Evolutionary conservation across 768 basidiomycete species (phyloP), one percentile per base, ranked within the genome.

Genomic region (Termitomyces sp.): DNA sequence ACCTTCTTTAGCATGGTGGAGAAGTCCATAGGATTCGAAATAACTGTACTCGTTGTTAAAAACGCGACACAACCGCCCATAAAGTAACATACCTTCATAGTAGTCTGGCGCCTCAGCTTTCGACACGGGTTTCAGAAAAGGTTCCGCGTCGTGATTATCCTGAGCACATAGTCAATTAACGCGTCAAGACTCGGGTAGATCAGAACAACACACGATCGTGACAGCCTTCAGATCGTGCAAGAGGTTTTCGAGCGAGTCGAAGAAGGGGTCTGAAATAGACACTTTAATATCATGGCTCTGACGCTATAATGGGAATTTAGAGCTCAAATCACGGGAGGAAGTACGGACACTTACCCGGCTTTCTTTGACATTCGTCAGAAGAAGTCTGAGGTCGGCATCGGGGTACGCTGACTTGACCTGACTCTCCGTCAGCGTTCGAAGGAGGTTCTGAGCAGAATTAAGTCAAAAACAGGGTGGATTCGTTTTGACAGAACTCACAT

Each of bases 11-110:
- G 79, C 83, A 99, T 90, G 0, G 94, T 90, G 60, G 86, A 86
- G 45, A 98, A 78, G 75, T 99, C 97, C 97, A 99, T 99, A 5
- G 97, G 94, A 61, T 86, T 86, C 56, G 87, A 75, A 70, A 99
- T 97, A 64, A 96, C 97, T 98, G 66, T 12, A 22, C 43, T 32
- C 51, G 58, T 49, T 45, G 58, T 63, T 36, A 51, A 56, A 12
- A 20, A 46, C 47, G 40, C 60, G 64, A 57, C 13, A 12, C 5
- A 26, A 24, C 22, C 44, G 52, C 49, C 35, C 53, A 20, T 56
- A 42, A 46, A 35, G 1, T 46, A 36, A 75, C 87, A 58, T 61
- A 93, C 96, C 83, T 47, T 94, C 90, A 73, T 93, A 88, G 68
- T 99, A 99, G 73, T 98, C 94, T 43, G 93, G 92, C 13, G 88